phyloP scores from a whole-genome alignment of 1,284 basidiomycete species.

The Microbotryomycetes sp. region DNA sequence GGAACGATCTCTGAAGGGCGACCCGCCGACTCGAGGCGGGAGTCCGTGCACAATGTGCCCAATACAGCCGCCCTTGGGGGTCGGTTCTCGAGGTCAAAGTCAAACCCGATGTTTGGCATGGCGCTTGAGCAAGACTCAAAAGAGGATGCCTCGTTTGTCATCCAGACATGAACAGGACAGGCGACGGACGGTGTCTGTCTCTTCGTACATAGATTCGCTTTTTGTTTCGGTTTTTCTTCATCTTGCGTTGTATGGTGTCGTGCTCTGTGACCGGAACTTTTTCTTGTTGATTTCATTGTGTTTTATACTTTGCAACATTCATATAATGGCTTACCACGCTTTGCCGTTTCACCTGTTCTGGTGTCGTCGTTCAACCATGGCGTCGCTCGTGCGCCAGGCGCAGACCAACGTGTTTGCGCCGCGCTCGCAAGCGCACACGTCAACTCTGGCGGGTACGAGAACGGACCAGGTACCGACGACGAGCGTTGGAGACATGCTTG shows the following conservation, averaged over 20 bases:
- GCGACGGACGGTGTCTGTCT: not conserved
- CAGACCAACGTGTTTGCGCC: not conserved
- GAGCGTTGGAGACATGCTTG: constrained; percentile 6
- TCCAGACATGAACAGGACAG: not conserved
- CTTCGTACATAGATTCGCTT: not conserved
- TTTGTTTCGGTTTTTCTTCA: not conserved
- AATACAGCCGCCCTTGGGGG: not conserved
- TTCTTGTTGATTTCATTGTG: not conserved
- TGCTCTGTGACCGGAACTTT: not conserved
- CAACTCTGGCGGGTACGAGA: not conserved
- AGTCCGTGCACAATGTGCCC: constrained; percentile 3
- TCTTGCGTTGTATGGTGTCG: not conserved
- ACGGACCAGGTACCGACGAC: constrained; percentile 3
- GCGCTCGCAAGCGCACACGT: not conserved
- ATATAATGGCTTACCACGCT: too few relatives aligned
- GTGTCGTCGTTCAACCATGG: too few relatives aligned
- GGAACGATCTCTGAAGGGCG: constrained; percentile 34
- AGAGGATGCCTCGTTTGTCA: not conserved
- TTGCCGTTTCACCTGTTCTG: too few relatives aligned
- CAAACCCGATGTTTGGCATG: constrained; percentile 10
- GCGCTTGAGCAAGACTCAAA: constrained; percentile 12
- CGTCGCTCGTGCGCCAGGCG: not conserved
- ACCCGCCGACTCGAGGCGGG: constrained; percentile 16
- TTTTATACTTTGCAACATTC: not conserved
- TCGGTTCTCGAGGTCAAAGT: constrained; percentile 3